Conservation (phyloP, 495 filamentous ascomycete species). For the Chaetomium cochliodes region DNA sequence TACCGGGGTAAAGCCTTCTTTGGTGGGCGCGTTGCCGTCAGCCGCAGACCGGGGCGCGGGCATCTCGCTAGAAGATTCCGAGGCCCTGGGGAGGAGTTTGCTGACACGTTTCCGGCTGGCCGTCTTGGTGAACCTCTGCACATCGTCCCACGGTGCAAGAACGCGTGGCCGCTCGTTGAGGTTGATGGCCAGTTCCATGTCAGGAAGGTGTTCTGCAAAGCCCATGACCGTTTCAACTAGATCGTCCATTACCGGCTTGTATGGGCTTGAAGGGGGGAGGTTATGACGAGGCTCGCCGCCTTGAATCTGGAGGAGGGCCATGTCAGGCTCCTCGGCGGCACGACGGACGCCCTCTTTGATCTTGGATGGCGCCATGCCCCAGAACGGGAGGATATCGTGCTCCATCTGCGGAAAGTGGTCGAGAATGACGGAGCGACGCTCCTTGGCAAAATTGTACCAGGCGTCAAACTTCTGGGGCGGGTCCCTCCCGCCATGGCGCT, state of each 20-base stretch:
- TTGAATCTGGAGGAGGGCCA: constrained; percentile 46
- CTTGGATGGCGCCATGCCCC: constrained; percentile 60
- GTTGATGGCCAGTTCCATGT: constrained; percentile 82
- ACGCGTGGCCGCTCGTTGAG: constrained; percentile 74
- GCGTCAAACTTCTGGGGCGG: constrained; percentile 66
- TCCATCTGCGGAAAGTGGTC: constrained; percentile 77
- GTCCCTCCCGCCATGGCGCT: constrained; percentile 52
- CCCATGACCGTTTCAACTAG: constrained; percentile 63
- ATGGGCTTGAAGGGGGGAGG: constrained; percentile 42
- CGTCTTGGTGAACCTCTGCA: constrained; percentile 40
- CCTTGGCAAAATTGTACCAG: constrained; percentile 72
- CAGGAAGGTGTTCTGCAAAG: constrained; percentile 68
- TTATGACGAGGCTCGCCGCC: constrained; percentile 50
- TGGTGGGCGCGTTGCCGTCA: neutral
- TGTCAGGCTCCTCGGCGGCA: constrained; percentile 40
- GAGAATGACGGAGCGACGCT: constrained; percentile 62
- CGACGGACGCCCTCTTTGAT: constrained; percentile 50
- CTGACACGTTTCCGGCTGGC: constrained; percentile 35
- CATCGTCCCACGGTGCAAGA: constrained; percentile 64
- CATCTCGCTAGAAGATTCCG: constrained; percentile 9
- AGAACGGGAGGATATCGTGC: constrained; percentile 68
- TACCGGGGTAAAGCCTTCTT: constrained; percentile 31
- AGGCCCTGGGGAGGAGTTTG: constrained; percentile 37
- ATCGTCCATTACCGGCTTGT: constrained; percentile 58
- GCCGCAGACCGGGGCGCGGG: constrained; percentile 10